Conservation (phyloP, 306 rosid species). For the Dryas octopetala region DNA sequence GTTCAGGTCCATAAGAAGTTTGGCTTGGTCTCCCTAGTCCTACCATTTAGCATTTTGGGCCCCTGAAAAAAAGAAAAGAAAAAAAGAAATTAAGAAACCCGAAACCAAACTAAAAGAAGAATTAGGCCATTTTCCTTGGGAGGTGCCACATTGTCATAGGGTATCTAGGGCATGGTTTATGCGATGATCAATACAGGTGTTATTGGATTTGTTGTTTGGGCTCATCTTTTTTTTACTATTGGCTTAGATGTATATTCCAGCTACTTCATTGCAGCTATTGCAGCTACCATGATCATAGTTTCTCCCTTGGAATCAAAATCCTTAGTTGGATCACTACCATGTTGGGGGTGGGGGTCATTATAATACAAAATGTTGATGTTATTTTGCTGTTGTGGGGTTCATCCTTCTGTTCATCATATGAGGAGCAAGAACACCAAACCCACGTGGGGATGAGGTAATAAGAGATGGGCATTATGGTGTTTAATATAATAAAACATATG, state of each 20-base stretch:
- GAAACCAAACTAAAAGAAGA: too few relatives aligned
- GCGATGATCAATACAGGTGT: neutral
- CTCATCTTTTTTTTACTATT: conserved; percentile 1
- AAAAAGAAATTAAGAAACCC: too few relatives aligned
- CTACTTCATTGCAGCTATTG: neutral
- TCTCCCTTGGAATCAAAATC: conserved; percentile 8
- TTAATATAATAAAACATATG: neutral
- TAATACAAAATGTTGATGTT: neutral
- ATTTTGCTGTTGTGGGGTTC: neutral
- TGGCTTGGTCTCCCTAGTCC: neutral
- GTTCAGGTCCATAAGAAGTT: neutral
- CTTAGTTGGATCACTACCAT: conserved; percentile 8
- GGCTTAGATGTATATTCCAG: neutral
- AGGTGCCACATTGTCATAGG: too few relatives aligned
- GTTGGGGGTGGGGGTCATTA: neutral
- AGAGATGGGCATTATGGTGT: neutral
- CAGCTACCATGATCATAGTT: conserved; percentile 17
- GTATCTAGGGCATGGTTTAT: too few relatives aligned
- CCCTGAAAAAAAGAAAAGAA: too few relatives aligned
- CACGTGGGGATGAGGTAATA: neutral
- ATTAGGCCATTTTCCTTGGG: too few relatives aligned
- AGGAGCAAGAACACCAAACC: neutral
- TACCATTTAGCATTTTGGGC: neutral
- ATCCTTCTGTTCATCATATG: neutral
- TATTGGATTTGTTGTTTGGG: conserved; percentile 14